Base-by-base conservation (phyloP, 805 yeast genomes). In the Metschnikowia proteae region DNA sequence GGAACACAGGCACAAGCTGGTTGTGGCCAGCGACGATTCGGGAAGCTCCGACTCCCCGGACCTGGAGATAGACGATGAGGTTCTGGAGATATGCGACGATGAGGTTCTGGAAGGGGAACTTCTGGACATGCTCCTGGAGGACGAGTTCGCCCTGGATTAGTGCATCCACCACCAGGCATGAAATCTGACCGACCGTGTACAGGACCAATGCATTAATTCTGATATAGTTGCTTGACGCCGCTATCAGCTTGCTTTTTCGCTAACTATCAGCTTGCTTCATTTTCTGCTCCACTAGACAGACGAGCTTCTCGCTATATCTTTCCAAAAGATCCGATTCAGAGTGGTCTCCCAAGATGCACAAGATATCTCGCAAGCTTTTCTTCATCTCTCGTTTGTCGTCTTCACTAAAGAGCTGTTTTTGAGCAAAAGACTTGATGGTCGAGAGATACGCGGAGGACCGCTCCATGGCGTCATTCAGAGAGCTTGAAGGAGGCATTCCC, bases 301-400 rank as follows among this genome's bases (percentile, higher is more conserved):
- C 48, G 34, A 74, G 58, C 49, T 63, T 56, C 2, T 70, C 64
- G 54, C 77, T 75, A 52, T 74, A 76, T 27, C 51, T 63, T 36
- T 69, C 69, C 35, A 77, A 56, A 6, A 74, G 31, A 33, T 62
- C 61, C 9, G 43, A 48, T 17, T 45, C 29, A 4, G 35, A 32
- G 28, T 6, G 47, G 17, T 46, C 54, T 27, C 51, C 53, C 51
- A 61, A 60, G 60, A 48, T 35, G 2, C 36, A 39, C 11, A 54
- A 40, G 8, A 65, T 29, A 37, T 58, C 63, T 6, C 49, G 54
- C 46, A 68, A 52, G 3, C 63, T 62, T 2, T 34, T n/a, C 25
- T 38, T 38, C 5, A 66, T 49, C 3, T 53, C 57, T 6, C 52
- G 50, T 29, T 53, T 50, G 3, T 65, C 51, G 34, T 59, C 59